A percentile compares a stretch with the other conserved stretches of the same genome.
These are phyloP conservation scores for Psilocybe azurescens DNA, from an alignment of 768 basidiomycete genomes.

Conservation along the genomic window DNA sequence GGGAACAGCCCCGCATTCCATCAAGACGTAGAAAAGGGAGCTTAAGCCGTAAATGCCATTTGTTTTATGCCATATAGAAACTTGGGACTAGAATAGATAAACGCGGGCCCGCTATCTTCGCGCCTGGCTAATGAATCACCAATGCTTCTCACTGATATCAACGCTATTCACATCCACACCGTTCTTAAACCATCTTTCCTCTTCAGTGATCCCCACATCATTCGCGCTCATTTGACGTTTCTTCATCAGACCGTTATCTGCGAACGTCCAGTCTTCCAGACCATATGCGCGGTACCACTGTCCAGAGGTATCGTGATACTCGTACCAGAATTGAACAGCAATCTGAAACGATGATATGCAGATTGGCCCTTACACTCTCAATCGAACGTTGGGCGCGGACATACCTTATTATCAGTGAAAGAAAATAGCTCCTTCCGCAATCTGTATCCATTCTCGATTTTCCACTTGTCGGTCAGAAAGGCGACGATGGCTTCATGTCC, in stretches of 20 bases:
- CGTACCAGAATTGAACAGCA: slow-evolving; percentile 61
- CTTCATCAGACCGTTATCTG: slow-evolving; percentile 52
- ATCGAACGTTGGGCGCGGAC: not conserved
- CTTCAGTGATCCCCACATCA: slow-evolving; percentile 47
- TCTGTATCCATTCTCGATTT: slow-evolving; percentile 52
- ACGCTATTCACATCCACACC: slow-evolving; percentile 43
- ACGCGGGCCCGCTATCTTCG: too few relatives aligned
- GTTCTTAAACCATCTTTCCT: slow-evolving; percentile 60
- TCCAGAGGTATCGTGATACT: slow-evolving; percentile 39
- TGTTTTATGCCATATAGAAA: too few relatives aligned
- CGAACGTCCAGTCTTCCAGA: slow-evolving; percentile 65
- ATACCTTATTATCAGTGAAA: slow-evolving; percentile 50
- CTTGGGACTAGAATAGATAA: too few relatives aligned
- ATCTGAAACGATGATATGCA: slow-evolving; percentile 29
- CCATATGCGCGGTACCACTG: slow-evolving; percentile 54
- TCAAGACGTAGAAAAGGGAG: too few relatives aligned
- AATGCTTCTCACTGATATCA: slow-evolving; percentile 38
- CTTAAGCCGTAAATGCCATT: too few relatives aligned
- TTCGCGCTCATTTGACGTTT: slow-evolving; percentile 60
- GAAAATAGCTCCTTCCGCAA: slow-evolving; percentile 60
- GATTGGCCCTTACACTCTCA: not conserved
- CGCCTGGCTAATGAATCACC: slow-evolving; percentile 20
- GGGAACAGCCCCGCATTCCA: too few relatives aligned
- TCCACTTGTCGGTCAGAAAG: slow-evolving; percentile 59
- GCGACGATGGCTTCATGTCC: slow-evolving; percentile 48